A percentile compares a stretch with the other conserved stretches of the same genome.
phyloP scores from a whole-genome alignment of 768 basidiomycete species.

The Pluteus cervinus region DNA sequence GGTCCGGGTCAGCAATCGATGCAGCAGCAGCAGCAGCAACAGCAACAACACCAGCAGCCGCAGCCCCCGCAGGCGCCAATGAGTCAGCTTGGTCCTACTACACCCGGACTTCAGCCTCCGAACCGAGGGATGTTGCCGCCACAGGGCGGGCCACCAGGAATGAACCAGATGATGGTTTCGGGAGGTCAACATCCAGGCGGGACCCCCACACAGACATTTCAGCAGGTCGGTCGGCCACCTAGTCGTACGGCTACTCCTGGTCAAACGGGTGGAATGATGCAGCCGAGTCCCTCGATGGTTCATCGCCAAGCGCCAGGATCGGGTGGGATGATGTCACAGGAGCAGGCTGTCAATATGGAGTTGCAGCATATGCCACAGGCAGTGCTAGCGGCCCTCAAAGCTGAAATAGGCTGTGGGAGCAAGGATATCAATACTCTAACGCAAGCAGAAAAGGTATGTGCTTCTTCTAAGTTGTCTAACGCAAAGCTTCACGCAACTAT shows the following conservation, averaged over 20 bases:
- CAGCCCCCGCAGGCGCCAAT: slow-evolving; percentile 18
- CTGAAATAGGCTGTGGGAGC: slow-evolving; percentile 3
- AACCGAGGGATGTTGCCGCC: slow-evolving; percentile 6
- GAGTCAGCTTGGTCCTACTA: slow-evolving; percentile 1
- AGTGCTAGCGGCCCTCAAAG: not conserved
- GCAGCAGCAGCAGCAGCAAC: slow-evolving; percentile 17
- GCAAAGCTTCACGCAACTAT: not conserved
- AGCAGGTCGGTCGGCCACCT: slow-evolving; percentile 5
- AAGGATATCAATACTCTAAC: slow-evolving; percentile 6
- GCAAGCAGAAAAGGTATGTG: slow-evolving; percentile 4
- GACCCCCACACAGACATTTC: slow-evolving; percentile 3
- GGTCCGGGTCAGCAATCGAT: slow-evolving; percentile 5
- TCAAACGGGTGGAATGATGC: slow-evolving; percentile 6
- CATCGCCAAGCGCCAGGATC: slow-evolving; percentile 6
- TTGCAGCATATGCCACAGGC: slow-evolving; percentile 1
- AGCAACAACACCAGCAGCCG: slow-evolving; percentile 22
- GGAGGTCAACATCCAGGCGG: slow-evolving; percentile 6
- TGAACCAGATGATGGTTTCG: slow-evolving; percentile 2
- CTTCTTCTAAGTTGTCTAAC: not conserved
- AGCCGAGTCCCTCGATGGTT: slow-evolving; percentile 6
- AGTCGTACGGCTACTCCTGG: slow-evolving; percentile 6
- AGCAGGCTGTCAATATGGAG: slow-evolving; percentile 3
- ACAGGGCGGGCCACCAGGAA: not conserved
- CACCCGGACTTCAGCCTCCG: slow-evolving; percentile 5
- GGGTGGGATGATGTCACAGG: not conserved